phyloP scores from a whole-genome alignment of 805 yeast species.

The Yarrowia sp. region DNA sequence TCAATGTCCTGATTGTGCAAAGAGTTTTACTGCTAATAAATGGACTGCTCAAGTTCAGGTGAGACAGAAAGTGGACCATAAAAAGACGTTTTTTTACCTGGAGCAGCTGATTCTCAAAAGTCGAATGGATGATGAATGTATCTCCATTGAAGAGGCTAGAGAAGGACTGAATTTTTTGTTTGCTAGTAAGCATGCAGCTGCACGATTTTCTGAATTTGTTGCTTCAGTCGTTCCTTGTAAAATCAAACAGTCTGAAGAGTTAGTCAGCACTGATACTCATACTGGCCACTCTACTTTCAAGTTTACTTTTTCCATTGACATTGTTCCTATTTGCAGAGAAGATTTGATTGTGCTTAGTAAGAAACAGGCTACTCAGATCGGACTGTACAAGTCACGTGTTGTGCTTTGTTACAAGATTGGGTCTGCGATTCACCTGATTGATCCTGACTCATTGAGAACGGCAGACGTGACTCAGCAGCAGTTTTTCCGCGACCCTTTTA shows the following conservation, averaged over 20 bases:
- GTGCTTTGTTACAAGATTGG: constrained; percentile 83
- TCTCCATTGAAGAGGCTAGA: constrained; percentile 85
- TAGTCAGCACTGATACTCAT: constrained; percentile 88
- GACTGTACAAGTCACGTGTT: constrained; percentile 69
- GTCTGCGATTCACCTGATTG: constrained; percentile 80
- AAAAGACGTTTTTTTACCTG: constrained; percentile 90
- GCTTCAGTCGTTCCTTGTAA: constrained; percentile 80
- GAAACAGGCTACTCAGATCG: constrained; percentile 76
- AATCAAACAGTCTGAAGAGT: constrained; percentile 81
- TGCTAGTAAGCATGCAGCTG: constrained; percentile 84
- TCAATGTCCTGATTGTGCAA: constrained; percentile 99
- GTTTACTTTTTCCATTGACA: constrained; percentile 88
- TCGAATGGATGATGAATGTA: constrained; percentile 90
- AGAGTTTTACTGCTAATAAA: constrained; percentile 91
- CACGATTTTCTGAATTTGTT: constrained; percentile 89
- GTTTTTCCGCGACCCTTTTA: constrained; percentile 83
- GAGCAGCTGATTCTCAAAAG: constrained; percentile 93
- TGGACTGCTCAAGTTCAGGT: constrained; percentile 98
- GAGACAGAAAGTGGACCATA: constrained; percentile 95
- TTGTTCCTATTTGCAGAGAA: constrained; percentile 95
- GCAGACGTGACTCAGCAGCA: constrained; percentile 69
- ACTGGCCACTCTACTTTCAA: constrained; percentile 85
- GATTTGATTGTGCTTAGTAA: constrained; percentile 91
- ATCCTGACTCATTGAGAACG: constrained; percentile 74
- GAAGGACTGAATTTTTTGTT: constrained; percentile 96